Evolutionary conservation across 2,329 filamentous ascomycete genomes (phyloP), one percentile per base, ranked within the genome.

Genomic region (Didymella sp.): DNA sequence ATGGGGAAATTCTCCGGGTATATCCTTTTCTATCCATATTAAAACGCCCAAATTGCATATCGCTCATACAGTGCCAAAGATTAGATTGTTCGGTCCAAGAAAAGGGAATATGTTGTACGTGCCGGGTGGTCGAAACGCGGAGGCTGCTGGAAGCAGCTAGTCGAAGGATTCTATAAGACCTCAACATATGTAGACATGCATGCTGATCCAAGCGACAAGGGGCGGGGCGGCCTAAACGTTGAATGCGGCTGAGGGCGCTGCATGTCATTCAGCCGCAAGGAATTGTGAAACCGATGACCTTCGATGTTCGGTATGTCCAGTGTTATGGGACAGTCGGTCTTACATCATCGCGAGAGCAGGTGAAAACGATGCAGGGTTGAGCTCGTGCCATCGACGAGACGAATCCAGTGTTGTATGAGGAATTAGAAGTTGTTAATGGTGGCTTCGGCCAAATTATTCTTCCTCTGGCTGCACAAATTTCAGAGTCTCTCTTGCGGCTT

Each of bases 381-480:
- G 22, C 22, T 25, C 13, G 11, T 41, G 38, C 15, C 21, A 15
- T 25, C 7, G 22, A 6, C 21, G 21, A 6, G 21, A 41, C n/a
- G 15, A 19, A 19, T 48, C 22, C 19, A 21, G 1, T 4, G 22
- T 15, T 17, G 40, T 11, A 37, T 24, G 24, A 4, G 19, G n/a
- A 4, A 13, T 24, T 22, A 21, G 38, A n/a, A 22, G 9, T 13
- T n/a, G 6, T 51, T 21, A 24, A 11, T 25, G 25, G 15, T 25
- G 11, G 15, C 7, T 25, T 40, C 4, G 17, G 27, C 19, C 1
- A 24, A 15, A 9, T 6, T 15, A 8, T 9, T 41, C 17, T 3
- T 51, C 31, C 48, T 49, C 38, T 58, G 38, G 44, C 40, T 30
- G 30, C 28, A 25, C 56, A 56, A 21, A 40, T 51, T 21, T 68